A percentile compares a stretch with the other conserved stretches of the same genome.
phyloP scores from a whole-genome alignment of 257 asterid species.

The Solanum chiquidenum region DNA sequence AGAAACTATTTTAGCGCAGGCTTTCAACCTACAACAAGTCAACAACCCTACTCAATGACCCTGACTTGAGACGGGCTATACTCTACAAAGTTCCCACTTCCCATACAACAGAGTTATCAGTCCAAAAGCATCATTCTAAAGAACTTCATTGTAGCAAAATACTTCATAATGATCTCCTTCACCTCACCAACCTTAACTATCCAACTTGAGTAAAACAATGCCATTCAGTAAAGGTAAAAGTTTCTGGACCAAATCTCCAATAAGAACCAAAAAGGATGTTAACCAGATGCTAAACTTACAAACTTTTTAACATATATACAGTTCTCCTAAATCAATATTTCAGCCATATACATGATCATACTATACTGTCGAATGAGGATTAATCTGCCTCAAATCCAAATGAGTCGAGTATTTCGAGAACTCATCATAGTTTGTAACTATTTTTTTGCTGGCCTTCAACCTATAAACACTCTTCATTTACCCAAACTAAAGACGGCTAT shows the following conservation, averaged over 20 bases:
- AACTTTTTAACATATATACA: no score
- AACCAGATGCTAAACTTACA: no score
- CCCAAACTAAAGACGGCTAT: not conserved
- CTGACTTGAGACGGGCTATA: not conserved
- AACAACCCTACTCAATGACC: not conserved
- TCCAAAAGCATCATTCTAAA: not conserved
- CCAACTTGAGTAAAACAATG: not conserved
- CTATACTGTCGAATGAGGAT: no score
- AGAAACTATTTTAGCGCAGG: no score
- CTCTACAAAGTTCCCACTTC: not conserved
- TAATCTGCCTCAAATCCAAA: not conserved
- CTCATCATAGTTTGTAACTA: no score
- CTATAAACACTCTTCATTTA: not conserved
- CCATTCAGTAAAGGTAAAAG: no score
- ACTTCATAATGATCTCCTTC: not conserved
- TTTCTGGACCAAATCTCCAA: no score
- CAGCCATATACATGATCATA: not conserved
- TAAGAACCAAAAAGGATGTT: no score
- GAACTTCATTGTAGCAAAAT: not conserved
- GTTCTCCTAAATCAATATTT: not conserved
- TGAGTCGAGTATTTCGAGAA: not conserved
- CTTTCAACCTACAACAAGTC: no score
- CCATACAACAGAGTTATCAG: not conserved
- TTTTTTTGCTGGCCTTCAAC: no score
- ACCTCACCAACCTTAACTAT: not conserved